phyloP scores from a whole-genome alignment of 768 basidiomycete genomes.

The Boletus subparvulus region DNA sequence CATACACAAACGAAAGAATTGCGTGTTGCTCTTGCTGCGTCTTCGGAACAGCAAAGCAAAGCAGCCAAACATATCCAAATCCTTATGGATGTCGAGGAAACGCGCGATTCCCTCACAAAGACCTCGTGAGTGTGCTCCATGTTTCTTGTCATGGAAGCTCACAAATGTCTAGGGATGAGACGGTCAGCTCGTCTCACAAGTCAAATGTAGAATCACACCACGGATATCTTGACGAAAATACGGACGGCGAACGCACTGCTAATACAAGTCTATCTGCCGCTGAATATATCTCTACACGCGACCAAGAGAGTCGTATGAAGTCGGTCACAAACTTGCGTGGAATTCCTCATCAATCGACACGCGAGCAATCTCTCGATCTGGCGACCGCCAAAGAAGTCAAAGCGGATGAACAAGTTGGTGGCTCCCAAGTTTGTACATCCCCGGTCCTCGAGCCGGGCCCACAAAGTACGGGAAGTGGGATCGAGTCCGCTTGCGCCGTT shows the following conservation, averaged over 20 bases:
- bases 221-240: background rate
- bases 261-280: background rate
- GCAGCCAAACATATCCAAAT: background rate
- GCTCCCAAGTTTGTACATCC: background rate
- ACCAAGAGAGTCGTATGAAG: background rate
- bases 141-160: background rate
- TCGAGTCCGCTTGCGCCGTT: background rate
- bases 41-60: background rate
- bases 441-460: background rate
- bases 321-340: background rate
- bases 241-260: background rate
- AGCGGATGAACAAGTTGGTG: background rate
- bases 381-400: background rate
- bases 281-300: background rate
- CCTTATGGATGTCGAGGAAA: background rate
- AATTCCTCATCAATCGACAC: background rate
- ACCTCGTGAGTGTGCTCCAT: background rate
- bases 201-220: background rate
- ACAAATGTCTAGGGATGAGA: conserved; percentile 2
- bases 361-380: background rate
- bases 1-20: background rate
- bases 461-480: background rate
- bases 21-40: background rate
- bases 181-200: background rate
- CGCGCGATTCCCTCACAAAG: background rate